Conservation (phyloP, 108 stramenopile genomes). For the Skeletonema grethae region DNA sequence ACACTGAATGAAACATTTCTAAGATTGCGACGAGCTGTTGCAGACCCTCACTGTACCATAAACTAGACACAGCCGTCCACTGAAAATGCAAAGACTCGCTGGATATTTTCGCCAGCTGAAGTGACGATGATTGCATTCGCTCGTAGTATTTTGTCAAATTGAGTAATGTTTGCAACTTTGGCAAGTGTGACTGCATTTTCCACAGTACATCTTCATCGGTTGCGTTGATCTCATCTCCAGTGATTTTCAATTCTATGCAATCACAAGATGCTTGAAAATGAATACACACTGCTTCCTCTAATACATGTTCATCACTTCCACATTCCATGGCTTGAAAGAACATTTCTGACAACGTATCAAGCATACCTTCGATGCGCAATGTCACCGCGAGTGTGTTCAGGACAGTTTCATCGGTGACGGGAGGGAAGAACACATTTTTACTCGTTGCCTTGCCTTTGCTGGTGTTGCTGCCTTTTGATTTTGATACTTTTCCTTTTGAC, state of each 20-base stretch:
- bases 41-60: slow-evolving; percentile 34
- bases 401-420: slow-evolving; percentile 40
- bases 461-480: neutral
- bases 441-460: neutral
- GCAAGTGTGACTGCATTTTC: slow-evolving; percentile 7
- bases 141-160: slow-evolving; percentile 25
- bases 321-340: slow-evolving; percentile 21
- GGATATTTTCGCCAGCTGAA: slow-evolving; percentile 8
- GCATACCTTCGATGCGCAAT: slow-evolving; percentile 14
- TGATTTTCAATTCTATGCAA: neutral
- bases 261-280: slow-evolving; percentile 40
- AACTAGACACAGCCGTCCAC: slow-evolving; percentile 34
- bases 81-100: slow-evolving; percentile 21
- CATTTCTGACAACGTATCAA: slow-evolving; percentile 34
- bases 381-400: slow-evolving; percentile 31
- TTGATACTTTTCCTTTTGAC: neutral
- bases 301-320: slow-evolving; percentile 9
- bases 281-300: slow-evolving; percentile 26
- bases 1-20: slow-evolving; percentile 4
- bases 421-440: slow-evolving; percentile 8
- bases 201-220: neutral
- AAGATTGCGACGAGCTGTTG: slow-evolving; percentile 6
- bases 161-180: slow-evolving; percentile 20
- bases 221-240: slow-evolving; percentile 6
- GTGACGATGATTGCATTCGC: slow-evolving; percentile 25